Evolutionary conservation across 805 yeast species (phyloP).

Genomic region (Metschnikowia anglica): DNA sequence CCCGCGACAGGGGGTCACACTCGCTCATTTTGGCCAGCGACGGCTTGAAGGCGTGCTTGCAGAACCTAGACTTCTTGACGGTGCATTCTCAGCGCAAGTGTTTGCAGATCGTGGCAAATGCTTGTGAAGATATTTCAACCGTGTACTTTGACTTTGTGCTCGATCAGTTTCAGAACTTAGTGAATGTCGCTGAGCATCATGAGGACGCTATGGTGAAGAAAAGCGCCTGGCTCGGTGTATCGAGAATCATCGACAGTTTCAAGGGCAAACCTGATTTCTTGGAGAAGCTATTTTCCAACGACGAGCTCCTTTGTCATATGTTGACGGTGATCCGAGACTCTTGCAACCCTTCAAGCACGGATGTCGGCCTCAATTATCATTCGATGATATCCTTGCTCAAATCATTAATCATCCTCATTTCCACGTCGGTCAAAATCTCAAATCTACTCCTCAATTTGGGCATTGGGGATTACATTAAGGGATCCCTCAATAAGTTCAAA

Average conservation of each 20-base stretch:
- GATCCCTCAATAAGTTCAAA: slow-evolving; percentile 53
- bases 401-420: slow-evolving; percentile 45
- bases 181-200: slow-evolving; percentile 53
- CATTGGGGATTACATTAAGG: slow-evolving; percentile 47
- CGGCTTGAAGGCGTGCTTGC: slow-evolving; percentile 63
- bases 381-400: slow-evolving; percentile 31
- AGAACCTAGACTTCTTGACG: slow-evolving; percentile 83
- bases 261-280: slow-evolving; percentile 42
- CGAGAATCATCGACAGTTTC: slow-evolving; percentile 55
- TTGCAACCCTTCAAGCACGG: slow-evolving; percentile 17
- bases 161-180: slow-evolving; percentile 59
- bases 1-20: slow-evolving; percentile 52
- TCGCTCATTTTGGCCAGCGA: slow-evolving; percentile 54
- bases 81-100: slow-evolving; percentile 86
- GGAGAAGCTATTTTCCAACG: slow-evolving; percentile 39
- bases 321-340: slow-evolving; percentile 14
- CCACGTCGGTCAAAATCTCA: slow-evolving; percentile 44
- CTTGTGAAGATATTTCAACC: slow-evolving; percentile 51
- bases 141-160: slow-evolving; percentile 48
- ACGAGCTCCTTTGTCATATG: slow-evolving; percentile 12
- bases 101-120: slow-evolving; percentile 65
- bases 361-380: slow-evolving; percentile 11
- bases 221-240: slow-evolving; percentile 62
- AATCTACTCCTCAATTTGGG: slow-evolving; percentile 46
- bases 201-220: slow-evolving; percentile 62